These are phyloP conservation scores for Ogataea neopini DNA, from an alignment of 805 yeast genomes.

Conservation along the genomic window DNA sequence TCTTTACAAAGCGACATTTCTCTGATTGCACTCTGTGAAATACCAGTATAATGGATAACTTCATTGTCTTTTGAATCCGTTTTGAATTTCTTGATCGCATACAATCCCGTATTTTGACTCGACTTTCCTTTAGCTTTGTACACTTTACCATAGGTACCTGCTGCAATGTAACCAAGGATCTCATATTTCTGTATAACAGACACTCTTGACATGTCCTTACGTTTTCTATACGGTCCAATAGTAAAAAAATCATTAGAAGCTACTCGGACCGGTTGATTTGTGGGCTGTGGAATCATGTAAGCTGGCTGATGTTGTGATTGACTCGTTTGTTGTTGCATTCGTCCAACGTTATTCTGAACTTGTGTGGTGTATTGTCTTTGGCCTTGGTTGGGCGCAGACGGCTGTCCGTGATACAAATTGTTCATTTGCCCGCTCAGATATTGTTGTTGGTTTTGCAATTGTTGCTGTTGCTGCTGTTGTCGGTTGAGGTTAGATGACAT, in stretches of 20 bases:
- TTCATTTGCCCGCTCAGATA: slow-evolving; percentile 4
- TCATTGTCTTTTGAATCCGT: slow-evolving; percentile 88
- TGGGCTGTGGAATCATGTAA: slow-evolving; percentile 16
- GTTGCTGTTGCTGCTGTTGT: slow-evolving; percentile 9
- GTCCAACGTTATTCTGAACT: slow-evolving; percentile 10
- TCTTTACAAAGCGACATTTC: slow-evolving; percentile 96
- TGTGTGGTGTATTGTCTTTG: slow-evolving; percentile 25
- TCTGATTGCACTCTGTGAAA: slow-evolving; percentile 92
- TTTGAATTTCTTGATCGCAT: slow-evolving; percentile 94
- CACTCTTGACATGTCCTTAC: slow-evolving; percentile 65
- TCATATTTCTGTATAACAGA: slow-evolving; percentile 85
- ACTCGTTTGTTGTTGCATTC: slow-evolving; percentile 2
- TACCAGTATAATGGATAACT: slow-evolving; percentile 85
- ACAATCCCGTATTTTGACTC: slow-evolving; percentile 39
- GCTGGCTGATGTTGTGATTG: slow-evolving; percentile 14
- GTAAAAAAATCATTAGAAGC: slow-evolving; percentile 57
- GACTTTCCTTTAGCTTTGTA: slow-evolving; percentile 73
- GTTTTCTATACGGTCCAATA: slow-evolving; percentile 56
- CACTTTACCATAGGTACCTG: slow-evolving; percentile 96
- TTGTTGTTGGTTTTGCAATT: slow-evolving; percentile 13
- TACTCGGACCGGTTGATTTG: slow-evolving; percentile 46
- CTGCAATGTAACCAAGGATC: slow-evolving; percentile 93
- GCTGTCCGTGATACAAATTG: slow-evolving; percentile 12
- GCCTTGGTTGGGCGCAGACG: slow-evolving; percentile 6
- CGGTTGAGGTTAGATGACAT: slow-evolving; percentile 10